Evolutionary conservation across 129 eudicot species (phyloP).

Genomic region (Heracleum sosnowskyi): DNA sequence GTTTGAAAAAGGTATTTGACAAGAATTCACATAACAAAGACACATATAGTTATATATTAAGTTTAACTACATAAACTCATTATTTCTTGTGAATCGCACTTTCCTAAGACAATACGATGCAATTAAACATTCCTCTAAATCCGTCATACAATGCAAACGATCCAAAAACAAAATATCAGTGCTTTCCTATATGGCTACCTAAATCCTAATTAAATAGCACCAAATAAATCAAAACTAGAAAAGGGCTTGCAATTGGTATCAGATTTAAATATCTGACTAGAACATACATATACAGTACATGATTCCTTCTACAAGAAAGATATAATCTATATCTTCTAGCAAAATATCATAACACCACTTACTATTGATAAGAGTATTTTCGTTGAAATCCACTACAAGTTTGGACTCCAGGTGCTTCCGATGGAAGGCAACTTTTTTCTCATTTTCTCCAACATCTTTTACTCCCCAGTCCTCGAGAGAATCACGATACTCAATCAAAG

Average conservation of each 20-base stretch:
- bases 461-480: constrained; percentile 68
- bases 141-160: no score
- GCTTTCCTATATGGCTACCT: no score
- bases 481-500: constrained; percentile 87
- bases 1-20: not conserved
- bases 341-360: constrained; percentile 21
- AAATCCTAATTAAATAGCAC: not conserved
- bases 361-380: constrained; percentile 47
- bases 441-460: constrained; percentile 52
- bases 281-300: no score
- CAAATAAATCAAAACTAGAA: not conserved
- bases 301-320: not conserved
- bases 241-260: not conserved
- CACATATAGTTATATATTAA: no score
- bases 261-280: not conserved
- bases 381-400: no score
- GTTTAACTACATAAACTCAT: not conserved
- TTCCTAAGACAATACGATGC: not conserved
- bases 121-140: not conserved
- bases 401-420: no score
- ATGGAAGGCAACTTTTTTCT: no score
- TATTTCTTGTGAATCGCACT: not conserved
- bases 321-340: not conserved
- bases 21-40: no score
- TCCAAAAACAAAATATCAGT: no score